Conservation (phyloP, 768 basidiomycete genomes). For the Crepidotus variabilis region DNA sequence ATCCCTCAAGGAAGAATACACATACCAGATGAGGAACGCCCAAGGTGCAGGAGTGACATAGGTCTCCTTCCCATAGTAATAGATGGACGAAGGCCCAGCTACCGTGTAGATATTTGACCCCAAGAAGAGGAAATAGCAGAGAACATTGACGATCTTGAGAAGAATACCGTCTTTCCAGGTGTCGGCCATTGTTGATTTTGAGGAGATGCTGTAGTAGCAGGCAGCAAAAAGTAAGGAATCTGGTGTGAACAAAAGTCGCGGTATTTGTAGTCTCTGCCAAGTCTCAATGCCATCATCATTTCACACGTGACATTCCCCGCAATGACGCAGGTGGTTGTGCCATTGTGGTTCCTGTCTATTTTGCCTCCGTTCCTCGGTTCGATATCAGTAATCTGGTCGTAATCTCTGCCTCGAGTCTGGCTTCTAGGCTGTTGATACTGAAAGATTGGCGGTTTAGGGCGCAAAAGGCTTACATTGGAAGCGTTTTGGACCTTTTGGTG, state of each 20-base stretch:
- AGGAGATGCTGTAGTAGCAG: constrained; percentile 5
- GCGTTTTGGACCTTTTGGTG: too few relatives aligned
- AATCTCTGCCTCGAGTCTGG: not conserved
- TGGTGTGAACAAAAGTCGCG: not conserved
- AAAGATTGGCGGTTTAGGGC: too few relatives aligned
- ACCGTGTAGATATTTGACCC: constrained; percentile 89
- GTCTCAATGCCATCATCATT: not conserved
- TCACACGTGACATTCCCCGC: not conserved
- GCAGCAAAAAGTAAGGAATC: not conserved
- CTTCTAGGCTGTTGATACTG: not conserved
- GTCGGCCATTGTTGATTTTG: constrained; percentile 38
- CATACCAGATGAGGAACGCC: constrained; percentile 87
- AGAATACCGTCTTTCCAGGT: constrained; percentile 76
- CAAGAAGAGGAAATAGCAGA: constrained; percentile 84
- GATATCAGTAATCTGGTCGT: not conserved
- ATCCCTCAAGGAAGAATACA: constrained; percentile 4
- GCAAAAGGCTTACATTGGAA: too few relatives aligned
- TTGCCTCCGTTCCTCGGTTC: not conserved
- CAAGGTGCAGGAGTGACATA: constrained; percentile 94
- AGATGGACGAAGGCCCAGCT: constrained; percentile 67
- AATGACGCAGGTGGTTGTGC: not conserved
- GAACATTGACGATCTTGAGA: constrained; percentile 82
- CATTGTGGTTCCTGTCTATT: not conserved
- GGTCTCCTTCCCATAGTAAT: constrained; percentile 76
- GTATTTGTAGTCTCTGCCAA: constrained; percentile 4